Conservation (phyloP, 805 yeast genomes). For the Brettanomyces naardenensis region DNA sequence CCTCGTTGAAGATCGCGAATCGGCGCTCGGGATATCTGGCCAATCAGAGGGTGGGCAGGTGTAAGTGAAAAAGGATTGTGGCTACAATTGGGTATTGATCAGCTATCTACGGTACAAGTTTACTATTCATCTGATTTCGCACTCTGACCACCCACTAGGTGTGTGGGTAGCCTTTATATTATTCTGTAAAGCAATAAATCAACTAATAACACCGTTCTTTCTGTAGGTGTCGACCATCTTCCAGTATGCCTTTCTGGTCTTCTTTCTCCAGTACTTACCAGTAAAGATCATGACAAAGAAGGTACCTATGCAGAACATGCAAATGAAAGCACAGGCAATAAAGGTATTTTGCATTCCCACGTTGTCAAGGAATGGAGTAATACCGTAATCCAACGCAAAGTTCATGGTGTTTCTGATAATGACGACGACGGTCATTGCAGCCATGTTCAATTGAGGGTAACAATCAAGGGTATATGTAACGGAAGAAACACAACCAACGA, state of each 20-base stretch:
- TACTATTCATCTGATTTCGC: too few relatives aligned
- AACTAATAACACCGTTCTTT: conserved; percentile 12
- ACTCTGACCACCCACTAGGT: too few relatives aligned
- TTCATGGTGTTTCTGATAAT: conserved; percentile 51
- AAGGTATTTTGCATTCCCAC: conserved; percentile 50
- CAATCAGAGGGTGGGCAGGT: too few relatives aligned
- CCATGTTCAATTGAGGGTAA: conserved; percentile 45
- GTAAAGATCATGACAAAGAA: conserved; percentile 33
- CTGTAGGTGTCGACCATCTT: conserved; percentile 22
- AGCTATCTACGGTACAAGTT: too few relatives aligned
- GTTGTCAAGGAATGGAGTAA: conserved; percentile 48
- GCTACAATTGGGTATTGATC: too few relatives aligned
- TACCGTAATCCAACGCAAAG: conserved; percentile 53
- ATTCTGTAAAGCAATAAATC: not conserved
- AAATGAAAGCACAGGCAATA: conserved; percentile 46
- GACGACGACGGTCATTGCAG: conserved; percentile 48
- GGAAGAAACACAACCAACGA: conserved; percentile 44
- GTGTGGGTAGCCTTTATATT: too few relatives aligned
- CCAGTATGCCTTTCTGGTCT: conserved; percentile 28
- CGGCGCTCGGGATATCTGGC: too few relatives aligned
- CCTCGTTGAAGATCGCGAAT: too few relatives aligned
- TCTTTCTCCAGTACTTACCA: conserved; percentile 30
- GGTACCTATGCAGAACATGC: conserved; percentile 38
- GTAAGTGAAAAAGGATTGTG: too few relatives aligned
- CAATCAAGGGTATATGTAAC: conserved; percentile 49